phyloP scores from a whole-genome alignment of 2,329 filamentous ascomycete species.

The Periconia sp. region DNA sequence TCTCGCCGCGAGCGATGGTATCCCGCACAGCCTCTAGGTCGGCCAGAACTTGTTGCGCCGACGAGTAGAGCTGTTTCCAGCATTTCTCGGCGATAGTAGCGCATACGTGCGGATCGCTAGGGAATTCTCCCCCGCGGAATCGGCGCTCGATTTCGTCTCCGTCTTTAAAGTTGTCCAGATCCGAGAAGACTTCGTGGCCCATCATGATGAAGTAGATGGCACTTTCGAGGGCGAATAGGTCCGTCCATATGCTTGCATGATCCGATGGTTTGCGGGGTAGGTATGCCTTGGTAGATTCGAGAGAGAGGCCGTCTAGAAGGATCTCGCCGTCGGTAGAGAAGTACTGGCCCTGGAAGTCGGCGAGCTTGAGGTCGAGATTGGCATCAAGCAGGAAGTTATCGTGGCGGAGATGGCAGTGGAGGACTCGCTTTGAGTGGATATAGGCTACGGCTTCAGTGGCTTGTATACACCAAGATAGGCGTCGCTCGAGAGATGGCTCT shows the following conservation, averaged over 20 bases:
- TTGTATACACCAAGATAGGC: slow-evolving; percentile 15
- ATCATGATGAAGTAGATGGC: slow-evolving; percentile 26
- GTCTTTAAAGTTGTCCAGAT: slow-evolving; percentile 11
- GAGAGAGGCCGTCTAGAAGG: slow-evolving; percentile 13
- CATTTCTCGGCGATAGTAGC: slow-evolving; percentile 10
- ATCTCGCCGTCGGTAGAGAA: slow-evolving; percentile 13
- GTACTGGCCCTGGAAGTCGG: slow-evolving; percentile 18
- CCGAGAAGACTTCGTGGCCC: slow-evolving; percentile 10
- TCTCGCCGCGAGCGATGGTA: slow-evolving; percentile 12
- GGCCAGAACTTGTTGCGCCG: slow-evolving; percentile 11
- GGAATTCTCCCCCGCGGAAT: slow-evolving; percentile 10
- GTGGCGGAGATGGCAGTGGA: slow-evolving; percentile 16
- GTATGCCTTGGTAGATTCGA: slow-evolving; percentile 23
- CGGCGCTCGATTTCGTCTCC: slow-evolving; percentile 9
- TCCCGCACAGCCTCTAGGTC: slow-evolving; percentile 12
- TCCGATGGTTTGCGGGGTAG: slow-evolving; percentile 20
- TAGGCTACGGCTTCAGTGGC: slow-evolving; percentile 18
- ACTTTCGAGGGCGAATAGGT: slow-evolving; percentile 30
- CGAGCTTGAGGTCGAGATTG: slow-evolving; percentile 15
- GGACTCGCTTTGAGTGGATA: slow-evolving; percentile 16
- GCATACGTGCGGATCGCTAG: slow-evolving; percentile 7
- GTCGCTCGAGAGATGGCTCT: slow-evolving; percentile 13
- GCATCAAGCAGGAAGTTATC: slow-evolving; percentile 17
- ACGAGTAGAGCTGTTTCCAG: slow-evolving; percentile 17
- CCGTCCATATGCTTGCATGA: slow-evolving; percentile 19